Conservation (phyloP, 768 basidiomycete species). For the Neoboletus subvelutipes region DNA sequence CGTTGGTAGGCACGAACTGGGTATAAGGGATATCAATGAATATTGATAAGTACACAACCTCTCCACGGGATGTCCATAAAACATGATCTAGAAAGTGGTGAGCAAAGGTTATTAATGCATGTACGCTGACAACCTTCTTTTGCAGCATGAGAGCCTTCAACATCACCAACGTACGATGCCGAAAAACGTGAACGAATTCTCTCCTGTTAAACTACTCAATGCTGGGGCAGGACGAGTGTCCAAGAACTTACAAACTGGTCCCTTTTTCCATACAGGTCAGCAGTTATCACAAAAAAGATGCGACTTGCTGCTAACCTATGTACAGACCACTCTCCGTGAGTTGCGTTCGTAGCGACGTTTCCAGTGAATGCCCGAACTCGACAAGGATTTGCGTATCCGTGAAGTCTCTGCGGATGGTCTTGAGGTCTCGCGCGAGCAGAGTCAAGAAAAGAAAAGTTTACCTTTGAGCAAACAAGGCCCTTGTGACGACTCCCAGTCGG, state of each 20-base stretch:
- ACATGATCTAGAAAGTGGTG: constrained; percentile 70
- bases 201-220: constrained; percentile 48
- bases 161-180: constrained; percentile 89
- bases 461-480: constrained; percentile 86
- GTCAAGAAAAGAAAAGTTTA: constrained; percentile 20
- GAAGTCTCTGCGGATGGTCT: constrained; percentile 63
- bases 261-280: constrained; percentile 41
- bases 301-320: constrained; percentile 67
- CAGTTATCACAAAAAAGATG: not conserved
- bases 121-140: constrained; percentile 60
- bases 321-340: constrained; percentile 92
- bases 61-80: constrained; percentile 96
- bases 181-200: constrained; percentile 90
- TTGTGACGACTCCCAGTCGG: constrained; percentile 91
- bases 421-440: not conserved
- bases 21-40: constrained; percentile 90
- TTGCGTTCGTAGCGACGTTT: constrained; percentile 70
- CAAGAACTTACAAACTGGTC: constrained; percentile 59
- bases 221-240: not conserved
- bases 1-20: constrained; percentile 47
- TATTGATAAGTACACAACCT: constrained; percentile 97
- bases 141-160: constrained; percentile 94
- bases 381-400: constrained; percentile 84
- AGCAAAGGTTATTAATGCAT: constrained; percentile 6
- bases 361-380: constrained; percentile 79